A percentile compares a stretch with the other conserved stretches of the same genome.
Conservation (phyloP, 495 filamentous ascomycete genomes). For the Tuber brumale region DNA sequence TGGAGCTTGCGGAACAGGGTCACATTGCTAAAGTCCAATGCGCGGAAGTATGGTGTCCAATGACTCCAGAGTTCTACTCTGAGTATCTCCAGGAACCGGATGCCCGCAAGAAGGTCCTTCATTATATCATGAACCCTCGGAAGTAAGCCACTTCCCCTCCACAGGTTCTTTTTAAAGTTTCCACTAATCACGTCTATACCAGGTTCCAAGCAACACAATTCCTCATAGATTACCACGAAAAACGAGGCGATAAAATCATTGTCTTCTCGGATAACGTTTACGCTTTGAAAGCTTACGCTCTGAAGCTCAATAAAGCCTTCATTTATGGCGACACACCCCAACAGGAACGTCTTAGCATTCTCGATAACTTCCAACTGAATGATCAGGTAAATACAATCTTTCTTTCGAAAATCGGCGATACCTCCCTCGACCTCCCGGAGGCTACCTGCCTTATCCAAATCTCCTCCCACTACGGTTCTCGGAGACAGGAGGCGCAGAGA, state of each 20-base stretch:
- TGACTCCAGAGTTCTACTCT: slow-evolving; percentile 96
- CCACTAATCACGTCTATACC: slow-evolving; percentile 9
- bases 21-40: slow-evolving; percentile 98
- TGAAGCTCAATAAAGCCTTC: slow-evolving; percentile 77
- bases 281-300: slow-evolving; percentile 77
- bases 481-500: slow-evolving; percentile 92
- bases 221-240: slow-evolving; percentile 95
- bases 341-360: slow-evolving; percentile 75
- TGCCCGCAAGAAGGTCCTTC: slow-evolving; percentile 60
- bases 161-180: neutral
- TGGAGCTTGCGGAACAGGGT: slow-evolving; percentile 93
- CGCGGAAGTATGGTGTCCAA: slow-evolving; percentile 98
- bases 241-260: slow-evolving; percentile 94
- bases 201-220: slow-evolving; percentile 84
- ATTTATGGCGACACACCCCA: slow-evolving; percentile 90
- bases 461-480: slow-evolving; percentile 95
- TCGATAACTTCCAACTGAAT: slow-evolving; percentile 97
- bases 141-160: slow-evolving; percentile 52
- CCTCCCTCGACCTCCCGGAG: slow-evolving; percentile 91
- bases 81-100: slow-evolving; percentile 75
- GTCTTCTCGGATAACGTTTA: slow-evolving; percentile 99
- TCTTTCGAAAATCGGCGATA: slow-evolving; percentile 96
- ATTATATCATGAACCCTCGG: slow-evolving; percentile 95
- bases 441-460: slow-evolving; percentile 98
- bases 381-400: slow-evolving; percentile 91